Evolutionary conservation across 2,329 filamentous ascomycete genomes (phyloP), one percentile per base, ranked within the genome.

Genomic region (Aspergillus oerlinghausenensis): DNA sequence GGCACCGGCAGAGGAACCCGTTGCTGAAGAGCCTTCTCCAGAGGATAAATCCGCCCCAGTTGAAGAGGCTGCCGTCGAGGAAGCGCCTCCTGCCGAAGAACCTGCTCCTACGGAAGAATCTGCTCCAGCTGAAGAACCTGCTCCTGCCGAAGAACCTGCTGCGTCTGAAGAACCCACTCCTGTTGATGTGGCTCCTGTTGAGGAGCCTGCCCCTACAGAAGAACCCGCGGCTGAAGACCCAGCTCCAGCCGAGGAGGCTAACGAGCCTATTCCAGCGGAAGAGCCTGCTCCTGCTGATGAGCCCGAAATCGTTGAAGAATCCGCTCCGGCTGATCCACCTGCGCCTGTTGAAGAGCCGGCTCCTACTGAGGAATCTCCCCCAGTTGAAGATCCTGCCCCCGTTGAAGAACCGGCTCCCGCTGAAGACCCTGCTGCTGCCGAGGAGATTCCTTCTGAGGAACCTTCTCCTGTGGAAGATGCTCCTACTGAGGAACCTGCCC

Each of bases 31-130:
- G 17, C 43, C 58, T 19, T 43, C 56, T 19, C 53, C 53, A 17
- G 55, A 55, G 3, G 64, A 64, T 32, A 60, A 64, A 35, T 10
- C 55, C 17, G 52, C 62, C 21, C 14, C 47, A 10, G 21, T 55
- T n/a, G 58, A 62, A 11, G 63, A 68, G 25, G 35, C 61, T 26
- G 26, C 62, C 9, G 50, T 49, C 14, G 60, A 64, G 47, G 65
- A 66, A 19, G 11, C 54, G 11, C 17, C 51, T 26, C 49, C 60
- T 29, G 47, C 49, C 26, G 55, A 63, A 50, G 59, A 63, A 23
- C 3, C 23, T 23, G 23, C 23, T 23, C 3, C 23, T 0, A 1
- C 10, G 2, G 43, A 25, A n/a, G 43, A 45, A 23, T 4, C 10
- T 3, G 21, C 42, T 11, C 11, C 11, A 14, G 48, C 21, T 21